Evolutionary conservation across 805 yeast species (phyloP), one percentile per base, ranked within the genome.

Genomic region (Diddensiella caesifluorescens): DNA sequence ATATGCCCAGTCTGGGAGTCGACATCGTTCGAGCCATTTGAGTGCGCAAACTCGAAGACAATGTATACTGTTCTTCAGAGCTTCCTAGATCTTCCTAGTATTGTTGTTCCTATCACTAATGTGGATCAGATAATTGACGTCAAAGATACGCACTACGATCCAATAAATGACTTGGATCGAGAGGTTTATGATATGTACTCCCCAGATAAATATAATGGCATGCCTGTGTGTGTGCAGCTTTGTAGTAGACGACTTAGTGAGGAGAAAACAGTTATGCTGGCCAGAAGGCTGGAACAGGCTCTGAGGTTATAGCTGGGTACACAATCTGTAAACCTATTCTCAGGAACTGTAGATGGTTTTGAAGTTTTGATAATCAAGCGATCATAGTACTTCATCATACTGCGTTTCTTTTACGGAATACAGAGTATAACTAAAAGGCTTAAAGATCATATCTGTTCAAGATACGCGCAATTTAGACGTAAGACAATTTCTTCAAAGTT

Each of bases 61-160:
- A 83, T 88, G 4, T 84, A 84, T 67, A 82, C 90, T 4, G 65
- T 87, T 2, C 69, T 81, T 48, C 83, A 78, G 75, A 83, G 83
- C 63, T 56, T 83, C 45, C 61, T 82, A 48, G 94, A 84, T 60
- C 69, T 77, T 54, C 88, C 94, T 30, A 75, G 79, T 29, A 73
- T 59, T 3, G 54, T 60, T 10, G 49, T 60, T 39, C 63, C 63
- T 12, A 41, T 36, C 5, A 29, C 41, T 9, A 36, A 32, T 4
- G 64, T 66, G 4, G 59, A 29, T 29, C 12, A 29, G 32, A 7
- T 29, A 29, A 13, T 13, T 29, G 32, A 29, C 15, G 6, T 29
- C 16, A 29, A 29, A 13, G 32, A 7, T 29, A 19, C 6, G 7
- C 15, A 13, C 9, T 29, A 29, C 32, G 16, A 7, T 13, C 32